Conservation (phyloP, 306 rosid species). For the Acmispon strigosus region DNA sequence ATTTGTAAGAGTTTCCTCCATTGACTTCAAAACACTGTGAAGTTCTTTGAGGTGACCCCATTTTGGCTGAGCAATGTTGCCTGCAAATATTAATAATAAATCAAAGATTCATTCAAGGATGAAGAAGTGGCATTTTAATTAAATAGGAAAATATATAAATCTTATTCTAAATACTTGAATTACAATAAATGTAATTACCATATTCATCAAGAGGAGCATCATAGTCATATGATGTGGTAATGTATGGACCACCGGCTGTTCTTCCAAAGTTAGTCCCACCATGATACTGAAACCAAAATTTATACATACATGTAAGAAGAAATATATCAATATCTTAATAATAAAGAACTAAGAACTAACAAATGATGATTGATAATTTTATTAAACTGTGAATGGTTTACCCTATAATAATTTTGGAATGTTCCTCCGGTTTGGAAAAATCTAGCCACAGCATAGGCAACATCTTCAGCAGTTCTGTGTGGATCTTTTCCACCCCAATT, state of each 20-base stretch:
- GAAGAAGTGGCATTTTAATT: background rate
- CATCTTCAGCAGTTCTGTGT: constrained; percentile 50
- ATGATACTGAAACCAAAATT: constrained; percentile 31
- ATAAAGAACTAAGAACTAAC: background rate
- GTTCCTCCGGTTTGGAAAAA: constrained; percentile 59
- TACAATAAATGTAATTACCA: constrained; percentile 11
- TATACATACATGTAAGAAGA: background rate
- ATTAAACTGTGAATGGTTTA: background rate
- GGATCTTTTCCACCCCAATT: constrained; percentile 56
- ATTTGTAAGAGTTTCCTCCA: constrained; percentile 33
- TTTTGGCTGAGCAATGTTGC: constrained; percentile 47
- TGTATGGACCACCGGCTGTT: constrained; percentile 53
- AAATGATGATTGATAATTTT: background rate
- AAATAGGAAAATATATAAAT: background rate
- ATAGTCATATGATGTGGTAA: constrained; percentile 50
- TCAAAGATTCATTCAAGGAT: background rate
- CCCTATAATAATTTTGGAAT: constrained; percentile 60
- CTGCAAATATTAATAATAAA: constrained; percentile 12
- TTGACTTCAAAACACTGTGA: constrained; percentile 35
- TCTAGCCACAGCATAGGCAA: constrained; percentile 51
- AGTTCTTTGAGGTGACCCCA: constrained; percentile 56
- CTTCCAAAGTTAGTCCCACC: constrained; percentile 64
- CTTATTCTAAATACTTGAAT: no score
- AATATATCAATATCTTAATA: background rate
- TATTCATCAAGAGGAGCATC: constrained; percentile 64